Conservation (phyloP, 495 filamentous ascomycete species). For the Ascobolus immersus region DNA sequence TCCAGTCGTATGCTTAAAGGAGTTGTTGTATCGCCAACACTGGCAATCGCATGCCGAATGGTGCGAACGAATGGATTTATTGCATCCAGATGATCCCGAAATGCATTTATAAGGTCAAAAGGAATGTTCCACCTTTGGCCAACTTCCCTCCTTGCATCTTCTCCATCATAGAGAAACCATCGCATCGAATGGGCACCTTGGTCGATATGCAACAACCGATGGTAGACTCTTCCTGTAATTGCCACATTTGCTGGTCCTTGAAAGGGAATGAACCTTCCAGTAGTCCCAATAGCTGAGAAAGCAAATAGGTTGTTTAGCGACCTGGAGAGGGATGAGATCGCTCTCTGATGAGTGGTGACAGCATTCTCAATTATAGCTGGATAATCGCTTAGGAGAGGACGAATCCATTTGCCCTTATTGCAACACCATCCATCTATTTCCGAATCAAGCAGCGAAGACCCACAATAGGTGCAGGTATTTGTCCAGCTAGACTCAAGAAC, state of each 20-base stretch:
- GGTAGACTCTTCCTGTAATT: conserved; percentile 1
- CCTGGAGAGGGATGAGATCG: not conserved
- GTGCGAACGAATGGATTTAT: conserved; percentile 3
- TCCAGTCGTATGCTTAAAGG: no score
- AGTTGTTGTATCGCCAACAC: not conserved
- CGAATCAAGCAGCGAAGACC: no score
- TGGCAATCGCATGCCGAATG: not conserved
- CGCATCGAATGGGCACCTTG: conserved; percentile 2
- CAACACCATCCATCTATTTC: conserved; percentile 5
- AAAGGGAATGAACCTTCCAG: conserved; percentile 2
- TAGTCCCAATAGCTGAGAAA: conserved; percentile 2
- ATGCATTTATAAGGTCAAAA: not conserved
- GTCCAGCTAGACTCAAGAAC: no score
- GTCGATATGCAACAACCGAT: conserved; percentile 1
- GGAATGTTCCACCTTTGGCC: not conserved
- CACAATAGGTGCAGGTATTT: no score
- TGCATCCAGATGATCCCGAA: not conserved
- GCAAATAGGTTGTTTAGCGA: conserved; percentile 5
- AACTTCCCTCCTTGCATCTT: not conserved
- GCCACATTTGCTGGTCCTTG: conserved; percentile 1
- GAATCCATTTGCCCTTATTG: conserved; percentile 2
- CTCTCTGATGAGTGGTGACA: not conserved
- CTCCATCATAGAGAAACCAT: conserved; percentile 5
- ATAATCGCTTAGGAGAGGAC: not conserved
- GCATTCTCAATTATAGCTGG: not conserved